Base-by-base conservation (phyloP, 2,329 filamentous ascomycete genomes). In the Coniochaeta prunicola region DNA sequence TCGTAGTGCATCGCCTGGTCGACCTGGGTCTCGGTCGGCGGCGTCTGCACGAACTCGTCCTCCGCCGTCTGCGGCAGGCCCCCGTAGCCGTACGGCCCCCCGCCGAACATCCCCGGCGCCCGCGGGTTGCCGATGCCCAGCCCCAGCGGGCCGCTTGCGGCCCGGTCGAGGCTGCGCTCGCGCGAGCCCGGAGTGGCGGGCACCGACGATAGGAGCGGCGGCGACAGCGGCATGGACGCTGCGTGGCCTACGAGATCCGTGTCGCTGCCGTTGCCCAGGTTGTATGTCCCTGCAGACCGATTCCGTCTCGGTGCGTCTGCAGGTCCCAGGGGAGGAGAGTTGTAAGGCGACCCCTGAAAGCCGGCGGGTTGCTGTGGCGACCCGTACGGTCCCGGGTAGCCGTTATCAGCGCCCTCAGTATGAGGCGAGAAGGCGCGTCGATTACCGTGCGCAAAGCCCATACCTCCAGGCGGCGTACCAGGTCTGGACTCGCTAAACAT, bases 41-140 rank as follows among this genome's bases (percentile, higher is more conserved):
- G 67, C 24, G 73, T 68, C 53, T 75, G 70, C 21, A 59, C 15
- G 9, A 68, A 67, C 9, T 74, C 71, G 10, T 69, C 68, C 9
- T 74, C 71, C 58, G 85, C 82, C 42, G 73, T 70, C 66, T 86
- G 83, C 0, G 83, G 79, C 58, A 87, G 68, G 28, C 79, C 79
- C 15, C 82, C 84, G 67, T 87, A 87, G 0, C 84, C 84, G 56
- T 77, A 73, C 1, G 82, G 81, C 2, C 83, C 83, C 57, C 82
- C 82, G 19, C 82, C 83, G 19, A 85, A 68, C 61, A 82, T 80
- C 12, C 81, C 80, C 4, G 77, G 77, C 1, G 78, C 75, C 2
- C 77, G 76, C 2, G 76, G 72, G 50, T 70, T 65, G 31, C 63
- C 53, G 55, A 62, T 54, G 21, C 53, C 63, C 50, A n/a, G 64